Conservation (phyloP, 352 stramenopile species). For the Blastocystis sp. region DNA sequence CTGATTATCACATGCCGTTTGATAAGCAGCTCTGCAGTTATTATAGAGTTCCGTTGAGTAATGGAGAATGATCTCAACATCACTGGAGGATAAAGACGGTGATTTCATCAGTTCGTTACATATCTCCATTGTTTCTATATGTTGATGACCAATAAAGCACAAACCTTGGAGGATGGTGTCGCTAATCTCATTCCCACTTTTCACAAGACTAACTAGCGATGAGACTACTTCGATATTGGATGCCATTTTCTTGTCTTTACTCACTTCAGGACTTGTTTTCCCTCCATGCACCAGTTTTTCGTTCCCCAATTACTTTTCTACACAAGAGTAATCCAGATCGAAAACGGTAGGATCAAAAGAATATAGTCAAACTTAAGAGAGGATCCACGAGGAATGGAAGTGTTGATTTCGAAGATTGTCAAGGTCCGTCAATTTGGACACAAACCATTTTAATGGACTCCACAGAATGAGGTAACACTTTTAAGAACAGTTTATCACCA, state of each 20-base stretch:
- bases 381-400: too few relatives aligned
- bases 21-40: not conserved
- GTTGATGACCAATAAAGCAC: not conserved
- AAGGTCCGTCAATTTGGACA: too few relatives aligned
- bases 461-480: too few relatives aligned
- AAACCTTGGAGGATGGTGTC: not conserved
- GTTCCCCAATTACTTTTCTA: not conserved
- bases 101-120: not conserved
- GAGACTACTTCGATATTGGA: not conserved
- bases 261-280: not conserved
- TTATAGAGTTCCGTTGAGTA: slow-evolving; percentile 32
- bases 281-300: slow-evolving; percentile 49
- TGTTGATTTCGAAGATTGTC: too few relatives aligned
- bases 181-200: not conserved
- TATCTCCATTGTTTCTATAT: not conserved
- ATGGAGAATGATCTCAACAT: not conserved
- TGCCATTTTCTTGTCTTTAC: not conserved
- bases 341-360: too few relatives aligned
- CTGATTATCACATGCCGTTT: not conserved
- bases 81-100: not conserved
- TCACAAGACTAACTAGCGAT: not conserved
- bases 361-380: not conserved
- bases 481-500: too few relatives aligned
- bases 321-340: not conserved
- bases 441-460: too few relatives aligned